Evolutionary conservation across 805 yeast species (phyloP).

Genomic region (Suhomyces tanzawaensis): DNA sequence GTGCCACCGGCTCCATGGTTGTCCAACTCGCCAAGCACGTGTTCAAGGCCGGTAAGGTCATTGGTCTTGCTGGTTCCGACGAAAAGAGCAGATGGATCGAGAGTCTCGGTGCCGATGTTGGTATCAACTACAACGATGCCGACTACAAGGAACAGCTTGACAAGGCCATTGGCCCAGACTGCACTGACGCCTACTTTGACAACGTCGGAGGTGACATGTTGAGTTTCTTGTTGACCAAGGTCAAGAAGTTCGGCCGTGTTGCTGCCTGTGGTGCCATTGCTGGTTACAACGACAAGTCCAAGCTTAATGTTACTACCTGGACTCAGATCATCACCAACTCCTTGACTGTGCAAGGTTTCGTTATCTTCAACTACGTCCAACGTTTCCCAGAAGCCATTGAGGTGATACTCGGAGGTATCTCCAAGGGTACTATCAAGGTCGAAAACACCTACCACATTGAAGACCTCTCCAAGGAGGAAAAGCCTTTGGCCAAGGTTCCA

Average conservation of each 20-base stretch:
- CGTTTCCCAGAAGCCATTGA: constrained; percentile 38
- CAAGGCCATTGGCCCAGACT: constrained; percentile 41
- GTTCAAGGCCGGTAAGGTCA: constrained; percentile 51
- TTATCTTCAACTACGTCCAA: constrained; percentile 43
- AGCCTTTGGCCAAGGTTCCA: constrained; percentile 41
- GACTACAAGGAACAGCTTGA: constrained; percentile 24
- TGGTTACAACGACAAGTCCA: constrained; percentile 47
- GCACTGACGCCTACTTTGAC: constrained; percentile 55
- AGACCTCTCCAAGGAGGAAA: constrained; percentile 28
- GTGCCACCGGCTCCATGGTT: constrained; percentile 65
- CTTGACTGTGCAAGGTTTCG: constrained; percentile 51
- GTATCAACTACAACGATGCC: constrained; percentile 52
- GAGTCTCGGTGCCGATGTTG: constrained; percentile 50
- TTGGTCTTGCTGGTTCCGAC: constrained; percentile 62
- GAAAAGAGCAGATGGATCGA: constrained; percentile 54
- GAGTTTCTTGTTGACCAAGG: constrained; percentile 39
- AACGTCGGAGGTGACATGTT: constrained; percentile 63
- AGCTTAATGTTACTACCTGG: constrained; percentile 42
- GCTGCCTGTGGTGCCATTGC: constrained; percentile 63
- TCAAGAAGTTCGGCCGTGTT: constrained; percentile 43
- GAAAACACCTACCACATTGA: constrained; percentile 35
- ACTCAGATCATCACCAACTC: constrained; percentile 47
- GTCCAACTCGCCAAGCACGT: constrained; percentile 55
- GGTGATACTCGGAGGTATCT: constrained; percentile 34
- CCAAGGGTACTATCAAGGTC: constrained; percentile 40